phyloP scores from a whole-genome alignment of 2,329 filamentous ascomycete genomes.

The Alternaria ventricosa region DNA sequence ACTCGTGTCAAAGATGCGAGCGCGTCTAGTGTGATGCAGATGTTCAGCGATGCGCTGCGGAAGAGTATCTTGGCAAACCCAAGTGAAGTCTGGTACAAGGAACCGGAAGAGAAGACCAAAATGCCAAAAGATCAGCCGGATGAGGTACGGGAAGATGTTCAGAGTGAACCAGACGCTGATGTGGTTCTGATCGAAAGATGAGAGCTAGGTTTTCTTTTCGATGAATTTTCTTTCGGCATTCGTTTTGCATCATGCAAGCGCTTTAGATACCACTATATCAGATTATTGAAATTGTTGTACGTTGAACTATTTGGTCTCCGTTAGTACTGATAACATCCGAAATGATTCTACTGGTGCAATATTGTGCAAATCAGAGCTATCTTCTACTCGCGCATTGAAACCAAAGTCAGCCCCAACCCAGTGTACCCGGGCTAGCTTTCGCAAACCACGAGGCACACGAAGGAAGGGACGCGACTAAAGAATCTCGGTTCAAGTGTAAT shows the following conservation, averaged over 20 bases:
- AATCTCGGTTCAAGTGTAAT: conserved; percentile 25
- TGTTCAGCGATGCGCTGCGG: conserved; percentile 18
- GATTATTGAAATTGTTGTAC: background rate
- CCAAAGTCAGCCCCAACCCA: background rate
- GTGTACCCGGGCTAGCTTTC: conserved; percentile 12
- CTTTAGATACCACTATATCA: background rate
- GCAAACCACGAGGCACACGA: conserved; percentile 14
- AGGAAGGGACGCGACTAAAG: background rate
- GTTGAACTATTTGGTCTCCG: background rate
- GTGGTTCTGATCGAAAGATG: background rate
- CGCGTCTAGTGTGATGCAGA: conserved; percentile 19
- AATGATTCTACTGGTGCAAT: background rate
- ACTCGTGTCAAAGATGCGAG: conserved; percentile 14
- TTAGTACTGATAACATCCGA: background rate
- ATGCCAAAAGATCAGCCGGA: background rate
- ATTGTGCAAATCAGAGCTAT: conserved; percentile 18
- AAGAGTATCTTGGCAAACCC: conserved; percentile 8
- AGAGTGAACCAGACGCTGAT: background rate
- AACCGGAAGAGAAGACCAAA: conserved; percentile 7
- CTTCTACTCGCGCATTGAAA: conserved; percentile 22
- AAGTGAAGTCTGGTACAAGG: conserved; percentile 17
- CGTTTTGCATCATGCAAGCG: background rate
- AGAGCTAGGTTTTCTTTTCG: background rate
- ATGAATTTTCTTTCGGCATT: background rate
- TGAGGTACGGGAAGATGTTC: background rate